Percentiles rank a stretch among this genome's conserved stretches.
Conservation (phyloP, 805 yeast genomes). For the Wickerhamomyces subpelliculosus region DNA sequence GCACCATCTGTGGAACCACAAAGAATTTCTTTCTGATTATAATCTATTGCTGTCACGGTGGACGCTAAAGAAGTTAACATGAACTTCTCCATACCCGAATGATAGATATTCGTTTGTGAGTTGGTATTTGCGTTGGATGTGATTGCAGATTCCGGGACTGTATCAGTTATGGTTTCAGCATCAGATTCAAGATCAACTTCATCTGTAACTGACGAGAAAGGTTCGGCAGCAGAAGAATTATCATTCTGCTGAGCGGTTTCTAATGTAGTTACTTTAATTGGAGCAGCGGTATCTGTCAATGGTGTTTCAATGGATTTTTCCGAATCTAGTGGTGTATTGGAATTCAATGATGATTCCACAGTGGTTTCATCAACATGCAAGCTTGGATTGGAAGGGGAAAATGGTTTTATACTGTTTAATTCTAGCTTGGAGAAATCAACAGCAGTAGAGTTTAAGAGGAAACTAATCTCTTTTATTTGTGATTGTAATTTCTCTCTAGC, state of each 20-base stretch:
- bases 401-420: background rate
- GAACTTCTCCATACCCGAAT: background rate
- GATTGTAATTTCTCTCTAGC: background rate
- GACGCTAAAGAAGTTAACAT: background rate
- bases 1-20: background rate
- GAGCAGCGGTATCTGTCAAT: background rate
- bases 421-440: background rate
- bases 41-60: background rate
- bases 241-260: background rate
- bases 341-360: background rate
- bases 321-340: background rate
- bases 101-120: background rate
- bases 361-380: background rate
- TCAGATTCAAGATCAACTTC: background rate
- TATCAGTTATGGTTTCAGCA: background rate
- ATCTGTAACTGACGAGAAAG: background rate
- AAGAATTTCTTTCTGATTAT: background rate
- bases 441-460: background rate
- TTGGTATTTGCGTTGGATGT: background rate
- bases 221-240: background rate
- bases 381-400: background rate
- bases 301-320: background rate
- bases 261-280: background rate
- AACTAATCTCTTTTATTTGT: background rate
- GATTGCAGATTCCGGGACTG: background rate